A percentile compares a stretch with the other conserved stretches of the same genome.
Evolutionary conservation across 176 grass and related monocot species (phyloP).

Genomic region (Stipa capillata): DNA sequence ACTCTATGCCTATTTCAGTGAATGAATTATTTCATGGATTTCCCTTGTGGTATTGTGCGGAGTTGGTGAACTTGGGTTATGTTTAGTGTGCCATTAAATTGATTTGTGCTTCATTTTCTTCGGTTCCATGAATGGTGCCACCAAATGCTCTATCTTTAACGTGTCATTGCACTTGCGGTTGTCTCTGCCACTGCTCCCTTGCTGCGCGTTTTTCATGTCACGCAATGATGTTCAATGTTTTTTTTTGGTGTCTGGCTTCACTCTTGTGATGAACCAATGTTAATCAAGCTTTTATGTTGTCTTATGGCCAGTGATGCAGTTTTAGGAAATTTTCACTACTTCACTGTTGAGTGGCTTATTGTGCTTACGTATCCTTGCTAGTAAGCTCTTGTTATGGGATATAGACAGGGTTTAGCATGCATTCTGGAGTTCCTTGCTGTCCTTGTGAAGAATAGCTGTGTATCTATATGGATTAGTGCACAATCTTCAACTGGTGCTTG

Average conservation of each 20-base stretch:
- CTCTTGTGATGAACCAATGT: background rate
- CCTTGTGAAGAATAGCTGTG: background rate
- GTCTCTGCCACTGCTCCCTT: too few relatives aligned
- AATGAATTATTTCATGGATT: background rate
- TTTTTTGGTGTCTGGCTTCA: background rate
- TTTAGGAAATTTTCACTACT: background rate
- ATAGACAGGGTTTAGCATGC: background rate
- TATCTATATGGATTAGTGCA: background rate
- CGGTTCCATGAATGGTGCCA: background rate
- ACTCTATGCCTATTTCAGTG: background rate
- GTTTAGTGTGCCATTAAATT: background rate
- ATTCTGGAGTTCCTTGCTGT: background rate
- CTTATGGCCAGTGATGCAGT: background rate
- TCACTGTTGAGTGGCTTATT: background rate
- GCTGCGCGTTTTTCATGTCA: background rate
- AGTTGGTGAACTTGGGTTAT: background rate
- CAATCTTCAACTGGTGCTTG: background rate
- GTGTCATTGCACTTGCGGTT: too few relatives aligned
- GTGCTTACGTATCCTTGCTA: background rate
- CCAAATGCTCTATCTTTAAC: background rate
- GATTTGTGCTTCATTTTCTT: background rate
- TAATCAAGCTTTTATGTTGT: background rate
- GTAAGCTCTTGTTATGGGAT: background rate
- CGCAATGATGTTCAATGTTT: too few relatives aligned
- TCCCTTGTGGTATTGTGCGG: background rate